Evolutionary conservation across 495 filamentous ascomycete genomes (phyloP), one percentile per base, ranked within the genome.

Genomic region (Polyplosphaeria fusca): DNA sequence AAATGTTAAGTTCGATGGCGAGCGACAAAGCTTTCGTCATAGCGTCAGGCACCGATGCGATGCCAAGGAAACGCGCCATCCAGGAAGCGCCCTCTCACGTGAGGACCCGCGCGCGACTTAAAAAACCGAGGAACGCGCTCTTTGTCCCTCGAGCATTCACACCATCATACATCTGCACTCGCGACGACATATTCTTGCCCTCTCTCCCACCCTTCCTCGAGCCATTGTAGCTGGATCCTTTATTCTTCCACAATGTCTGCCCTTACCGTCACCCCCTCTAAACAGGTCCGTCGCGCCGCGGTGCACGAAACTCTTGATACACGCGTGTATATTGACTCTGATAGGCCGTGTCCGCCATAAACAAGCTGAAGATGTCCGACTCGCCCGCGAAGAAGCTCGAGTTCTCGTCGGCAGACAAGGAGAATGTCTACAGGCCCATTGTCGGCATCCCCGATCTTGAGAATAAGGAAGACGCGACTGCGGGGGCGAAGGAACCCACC

Each of bases 341-440:
- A 57, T 70, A 96, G 91, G 82, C 86, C 78, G 86, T 88, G 64
- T 85, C 86, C 69, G 89, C 83, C 58, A 82, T 96, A 65, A 83
- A 92, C 74, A 84, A 82, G 62, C 77, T 97, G 64, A 94, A 91
- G 75, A 94, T 98, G 87, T 76, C 71, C 63, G 88, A 95, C 60
- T 93, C 89, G 0, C 90, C 91, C 27, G 76, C 82, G 48, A 95
- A 95, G 87, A 94, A 93, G 83, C 80, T 91, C 63, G 77, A 84
- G 74, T 91, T 95, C 71, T 71, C 76, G 24, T 68, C 78, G 23
- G 72, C 70, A 37, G 80, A 83, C 78, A 97, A 96, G 77, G 91
- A 95, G 77, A 96, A 95, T 75, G 76, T 79, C 56, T 71, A 78
- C 52, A 76, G 75, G 64, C 73, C 77, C 59, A 75, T 86, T 61